Conservation (phyloP, 2,329 filamentous ascomycete genomes). For the Cylindrodendrum hubeiense region DNA sequence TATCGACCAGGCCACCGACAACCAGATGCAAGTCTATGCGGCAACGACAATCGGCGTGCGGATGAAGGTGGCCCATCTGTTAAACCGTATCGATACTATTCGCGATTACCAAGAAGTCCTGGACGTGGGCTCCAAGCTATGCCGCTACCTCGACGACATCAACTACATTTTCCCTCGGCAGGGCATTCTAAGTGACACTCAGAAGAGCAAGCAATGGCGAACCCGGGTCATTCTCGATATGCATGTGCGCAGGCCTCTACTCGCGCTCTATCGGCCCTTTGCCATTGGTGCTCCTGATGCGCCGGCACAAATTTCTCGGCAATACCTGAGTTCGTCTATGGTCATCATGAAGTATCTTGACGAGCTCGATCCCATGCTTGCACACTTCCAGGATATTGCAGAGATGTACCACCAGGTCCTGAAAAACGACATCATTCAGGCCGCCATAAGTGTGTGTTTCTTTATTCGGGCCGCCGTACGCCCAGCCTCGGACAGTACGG, state of each 20-base stretch:
- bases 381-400: slow-evolving; percentile 60
- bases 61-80: slow-evolving; percentile 62
- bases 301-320: slow-evolving; percentile 63
- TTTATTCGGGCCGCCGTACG: slow-evolving; percentile 59
- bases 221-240: slow-evolving; percentile 65
- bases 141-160: slow-evolving; percentile 66
- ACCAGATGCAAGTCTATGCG: slow-evolving; percentile 66
- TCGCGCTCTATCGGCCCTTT: slow-evolving; percentile 67
- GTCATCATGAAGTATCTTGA: slow-evolving; percentile 67
- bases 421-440: slow-evolving; percentile 67
- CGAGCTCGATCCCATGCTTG: slow-evolving; percentile 62
- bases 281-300: slow-evolving; percentile 64
- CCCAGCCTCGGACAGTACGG: slow-evolving; percentile 45
- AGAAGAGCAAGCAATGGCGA: slow-evolving; percentile 65
- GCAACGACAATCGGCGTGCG: slow-evolving; percentile 63
- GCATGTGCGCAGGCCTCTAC: slow-evolving; percentile 64
- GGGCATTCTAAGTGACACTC: slow-evolving; percentile 54
- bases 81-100: slow-evolving; percentile 64
- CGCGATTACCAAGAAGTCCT: slow-evolving; percentile 66
- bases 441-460: slow-evolving; percentile 67
- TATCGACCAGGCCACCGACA: slow-evolving; percentile 65
- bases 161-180: slow-evolving; percentile 64
- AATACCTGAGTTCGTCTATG: slow-evolving; percentile 67
- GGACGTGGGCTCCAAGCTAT: slow-evolving; percentile 65
- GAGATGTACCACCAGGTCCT: slow-evolving; percentile 67